These are phyloP conservation scores for Debaryomycetaceae sp. DNA, from an alignment of 1,139 yeast genomes.

Conservation along the genomic window DNA sequence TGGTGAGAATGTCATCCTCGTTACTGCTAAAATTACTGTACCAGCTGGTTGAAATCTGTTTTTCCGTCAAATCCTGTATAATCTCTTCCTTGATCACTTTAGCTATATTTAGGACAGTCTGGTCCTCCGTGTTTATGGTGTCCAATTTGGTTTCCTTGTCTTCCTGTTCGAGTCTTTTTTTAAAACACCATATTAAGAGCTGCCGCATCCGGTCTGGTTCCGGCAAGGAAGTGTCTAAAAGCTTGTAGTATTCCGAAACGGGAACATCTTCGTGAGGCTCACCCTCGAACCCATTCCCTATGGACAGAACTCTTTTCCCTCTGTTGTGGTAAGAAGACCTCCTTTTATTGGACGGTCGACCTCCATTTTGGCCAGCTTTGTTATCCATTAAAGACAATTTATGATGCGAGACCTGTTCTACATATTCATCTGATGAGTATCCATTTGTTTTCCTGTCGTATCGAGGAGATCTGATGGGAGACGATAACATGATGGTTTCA, in stretches of 20 bases:
- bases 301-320: slow-evolving; percentile 71
- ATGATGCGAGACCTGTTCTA: slow-evolving; percentile 32
- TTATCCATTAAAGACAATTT: slow-evolving; percentile 8
- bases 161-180: slow-evolving; percentile 43
- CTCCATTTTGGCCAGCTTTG: slow-evolving; percentile 14
- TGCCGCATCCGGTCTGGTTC: slow-evolving; percentile 76
- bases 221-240: slow-evolving; percentile 58
- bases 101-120: slow-evolving; percentile 51
- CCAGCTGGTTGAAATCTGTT: slow-evolving; percentile 66
- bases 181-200: slow-evolving; percentile 65
- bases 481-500: slow-evolving; percentile 12
- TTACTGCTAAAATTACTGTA: slow-evolving; percentile 35
- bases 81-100: slow-evolving; percentile 65
- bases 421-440: slow-evolving; percentile 20
- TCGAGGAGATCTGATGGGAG: slow-evolving; percentile 21
- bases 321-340: slow-evolving; percentile 52
- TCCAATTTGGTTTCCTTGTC: slow-evolving; percentile 22
- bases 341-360: slow-evolving; percentile 25
- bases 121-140: slow-evolving; percentile 26
- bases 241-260: slow-evolving; percentile 55
- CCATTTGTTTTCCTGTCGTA: slow-evolving; percentile 5
- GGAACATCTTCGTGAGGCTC: slow-evolving; percentile 66
- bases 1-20: slow-evolving; percentile 14
- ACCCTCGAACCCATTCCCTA: slow-evolving; percentile 70
- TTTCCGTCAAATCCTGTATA: slow-evolving; percentile 54